Base-by-base conservation (phyloP, 1,139 yeast genomes). In the Zygotorulaspora mrakii region DNA sequence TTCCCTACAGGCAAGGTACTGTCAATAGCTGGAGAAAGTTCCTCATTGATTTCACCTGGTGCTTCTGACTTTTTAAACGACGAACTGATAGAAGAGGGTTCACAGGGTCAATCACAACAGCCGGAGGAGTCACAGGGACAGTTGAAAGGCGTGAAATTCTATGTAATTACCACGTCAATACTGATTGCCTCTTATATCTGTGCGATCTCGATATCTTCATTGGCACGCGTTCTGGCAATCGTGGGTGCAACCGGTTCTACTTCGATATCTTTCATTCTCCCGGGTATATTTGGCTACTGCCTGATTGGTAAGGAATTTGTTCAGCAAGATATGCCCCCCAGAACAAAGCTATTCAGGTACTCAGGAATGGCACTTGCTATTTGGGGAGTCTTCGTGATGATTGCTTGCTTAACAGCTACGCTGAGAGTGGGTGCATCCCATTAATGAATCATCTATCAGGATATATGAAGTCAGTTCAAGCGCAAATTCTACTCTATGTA, bases 201-300 rank as follows among this genome's bases (percentile, higher is more conserved):
- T n/a, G 95, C 97, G 0, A 70, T 83, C 26, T 65, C 81, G 1
- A 94, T 89, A 5, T 71, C 74, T 1, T 86, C 95, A 0, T 73
- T 89, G 50, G 96, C 88, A 37, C 80, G 78, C 42, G 94, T 91
- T 26, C 70, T 89, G 47, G 95, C 96, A 4, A 79, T 89, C 64
- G 96, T 89, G 4, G 97, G 97, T 2, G 82, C 95, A 2, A 89
- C 96, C 0, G 97, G 97, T 0, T 86, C 95, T 2, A 88, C 96
- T 0, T 82, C 95, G 10, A 89, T 89, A 43, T 85, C 96, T 11
- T 89, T 89, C 61, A 88, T 89, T 38, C 71, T 89, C 41, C 97
- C 97, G 0, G 97, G 97, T 0, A 68, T 88, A 25, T 89, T 89
- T 63, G 95, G 94, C 9, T 87, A 73, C 65, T 73, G 76, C 52